A percentile compares a stretch with the other conserved stretches of the same genome.
Evolutionary conservation across 106 monocot genomes (phyloP).

Genomic region (Ottelia alismoides): DNA sequence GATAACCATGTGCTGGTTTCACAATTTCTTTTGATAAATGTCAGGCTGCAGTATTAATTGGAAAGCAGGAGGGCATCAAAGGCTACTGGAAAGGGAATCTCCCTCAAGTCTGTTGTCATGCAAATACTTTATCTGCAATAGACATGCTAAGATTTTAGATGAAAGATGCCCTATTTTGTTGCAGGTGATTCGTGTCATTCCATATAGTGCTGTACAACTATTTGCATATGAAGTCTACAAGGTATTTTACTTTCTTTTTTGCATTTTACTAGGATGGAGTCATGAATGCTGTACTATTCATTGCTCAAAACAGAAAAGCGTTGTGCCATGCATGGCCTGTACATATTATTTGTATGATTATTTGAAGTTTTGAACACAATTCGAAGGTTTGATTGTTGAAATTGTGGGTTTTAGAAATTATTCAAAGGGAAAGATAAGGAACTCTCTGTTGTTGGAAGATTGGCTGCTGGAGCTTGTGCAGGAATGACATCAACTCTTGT

Average conservation of each 20-base stretch:
- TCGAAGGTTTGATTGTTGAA: too few relatives aligned
- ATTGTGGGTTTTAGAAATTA: conserved; percentile 81
- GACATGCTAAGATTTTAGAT: neutral
- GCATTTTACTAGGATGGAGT: too few relatives aligned
- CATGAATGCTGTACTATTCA: too few relatives aligned
- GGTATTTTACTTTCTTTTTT: conserved; percentile 52
- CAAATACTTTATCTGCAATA: neutral
- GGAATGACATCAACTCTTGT: conserved; percentile 99
- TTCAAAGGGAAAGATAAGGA: conserved; percentile 62
- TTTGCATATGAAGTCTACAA: conserved; percentile 95
- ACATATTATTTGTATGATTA: too few relatives aligned
- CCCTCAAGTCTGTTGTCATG: conserved; percentile 46
- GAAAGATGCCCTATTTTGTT: conserved; percentile 8
- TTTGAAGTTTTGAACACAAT: too few relatives aligned
- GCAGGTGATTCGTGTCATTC: conserved; percentile 91
- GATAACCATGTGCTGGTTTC: too few relatives aligned
- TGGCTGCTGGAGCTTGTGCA: conserved; percentile 92
- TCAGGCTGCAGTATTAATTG: conserved; percentile 64
- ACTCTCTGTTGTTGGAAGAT: conserved; percentile 81
- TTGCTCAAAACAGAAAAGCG: too few relatives aligned
- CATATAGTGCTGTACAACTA: conserved; percentile 91
- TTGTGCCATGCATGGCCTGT: too few relatives aligned
- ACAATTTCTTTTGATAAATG: conserved; percentile 1
- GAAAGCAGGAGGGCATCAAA: conserved; percentile 67
- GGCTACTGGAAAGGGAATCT: conserved; percentile 99